Evolutionary conservation across 345 rosid species (phyloP), one percentile per base, ranked within the genome.

Genomic region (Pelargonium nanum): DNA sequence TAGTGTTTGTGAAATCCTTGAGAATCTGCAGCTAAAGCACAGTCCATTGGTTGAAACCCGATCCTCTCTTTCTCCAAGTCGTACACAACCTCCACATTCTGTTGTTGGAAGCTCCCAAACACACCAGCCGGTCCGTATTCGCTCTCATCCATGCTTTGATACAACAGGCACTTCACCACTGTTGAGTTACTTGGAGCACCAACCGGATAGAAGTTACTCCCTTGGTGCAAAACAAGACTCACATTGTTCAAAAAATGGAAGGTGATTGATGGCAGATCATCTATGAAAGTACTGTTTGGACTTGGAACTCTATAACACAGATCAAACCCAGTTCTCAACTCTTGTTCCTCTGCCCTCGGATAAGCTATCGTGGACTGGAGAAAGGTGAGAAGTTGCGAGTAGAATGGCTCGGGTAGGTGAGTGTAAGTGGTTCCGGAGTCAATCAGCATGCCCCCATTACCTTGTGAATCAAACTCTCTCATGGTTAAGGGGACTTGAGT

Each of bases 371-470:
- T 1, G 23, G 81, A 69, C 28, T 81, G 71, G 54, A 91, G 76
- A 40, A 72, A 17, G 8, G 80, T 70, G 59, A 86, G 85, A 24
- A 91, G 71, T 55, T 81, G 70, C 1, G 94, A 82, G 69, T 88
- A 88, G 59, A 83, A 70, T 1, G 94, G 88, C 45, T 83, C 71
- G 0, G 94, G 94, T 2, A 88, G 71, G 68, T 88, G 96, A 26
- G 97, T 87, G 67, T 88, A 88, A 22, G 96, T 88, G 0, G 94
- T 88, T 63, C 97, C 91, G 1, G 94, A 91, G 68, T 91, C 97
- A 4, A 91, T 76, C 75, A 88, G 44, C 76, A 91, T 64, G 17
- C 97, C 96, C 2, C 97, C 94, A 61, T 88, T 88, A 25, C 97
- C 96, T 26, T 53, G 67, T 45, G 85, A 81, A 72, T 88, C 96